Conservation (phyloP, 768 basidiomycete species). For the Boletus vermiculosoides region DNA sequence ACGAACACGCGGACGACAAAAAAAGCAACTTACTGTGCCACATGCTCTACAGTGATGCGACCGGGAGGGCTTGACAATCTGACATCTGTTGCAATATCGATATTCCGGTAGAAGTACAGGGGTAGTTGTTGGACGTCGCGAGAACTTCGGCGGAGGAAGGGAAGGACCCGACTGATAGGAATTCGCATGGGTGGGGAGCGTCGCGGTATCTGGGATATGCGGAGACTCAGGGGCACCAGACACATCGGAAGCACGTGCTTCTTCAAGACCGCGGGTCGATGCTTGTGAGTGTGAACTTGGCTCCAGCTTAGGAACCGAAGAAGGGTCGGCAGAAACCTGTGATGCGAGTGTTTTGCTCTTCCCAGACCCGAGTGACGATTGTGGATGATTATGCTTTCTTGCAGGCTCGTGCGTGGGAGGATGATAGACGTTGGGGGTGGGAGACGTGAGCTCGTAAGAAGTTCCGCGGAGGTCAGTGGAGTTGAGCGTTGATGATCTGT, state of each 20-base stretch:
- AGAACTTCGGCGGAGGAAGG: constrained; percentile 15
- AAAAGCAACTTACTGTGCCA: constrained; percentile 60
- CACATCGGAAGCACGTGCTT: constrained; percentile 18
- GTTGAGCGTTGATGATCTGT: constrained; percentile 21
- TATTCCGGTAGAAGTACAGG: constrained; percentile 59
- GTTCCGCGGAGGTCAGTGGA: constrained; percentile 28
- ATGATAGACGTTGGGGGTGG: constrained; percentile 11
- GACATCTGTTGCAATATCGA: constrained; percentile 65
- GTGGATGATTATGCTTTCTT: constrained; percentile 11
- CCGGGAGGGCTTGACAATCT: constrained; percentile 68
- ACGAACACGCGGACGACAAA: background rate
- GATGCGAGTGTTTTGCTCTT: constrained; percentile 15
- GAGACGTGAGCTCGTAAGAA: constrained; percentile 28
- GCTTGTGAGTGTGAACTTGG: constrained; percentile 17
- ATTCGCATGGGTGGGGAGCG: constrained; percentile 13
- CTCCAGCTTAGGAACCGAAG: constrained; percentile 15
- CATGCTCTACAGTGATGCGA: constrained; percentile 81
- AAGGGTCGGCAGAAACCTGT: constrained; percentile 6
- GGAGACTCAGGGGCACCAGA: constrained; percentile 8
- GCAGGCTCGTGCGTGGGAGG: constrained; percentile 15
- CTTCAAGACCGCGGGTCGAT: constrained; percentile 17
- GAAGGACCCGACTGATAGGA: constrained; percentile 4
- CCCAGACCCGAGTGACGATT: constrained; percentile 25
- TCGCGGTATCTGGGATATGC: constrained; percentile 3
- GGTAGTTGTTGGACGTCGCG: constrained; percentile 37